A percentile compares a stretch with the other conserved stretches of the same genome.
Evolutionary conservation across 2,329 filamentous ascomycete species (phyloP).

Genomic region (Tolypocladium sp.): DNA sequence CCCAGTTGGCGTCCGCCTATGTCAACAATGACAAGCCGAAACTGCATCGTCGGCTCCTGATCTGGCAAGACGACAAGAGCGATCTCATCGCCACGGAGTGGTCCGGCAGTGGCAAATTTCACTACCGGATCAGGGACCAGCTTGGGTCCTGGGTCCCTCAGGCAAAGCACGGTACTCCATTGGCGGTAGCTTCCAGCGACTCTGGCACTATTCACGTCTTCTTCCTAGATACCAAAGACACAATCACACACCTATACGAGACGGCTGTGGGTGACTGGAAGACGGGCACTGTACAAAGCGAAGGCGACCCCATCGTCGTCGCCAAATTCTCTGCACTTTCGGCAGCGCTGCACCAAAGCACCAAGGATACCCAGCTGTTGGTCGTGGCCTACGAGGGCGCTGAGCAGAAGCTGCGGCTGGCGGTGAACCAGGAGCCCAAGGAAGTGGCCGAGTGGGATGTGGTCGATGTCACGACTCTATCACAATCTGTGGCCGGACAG

Average conservation of each 20-base stretch:
- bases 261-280: constrained; percentile 8
- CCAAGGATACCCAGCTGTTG: constrained; percentile 3
- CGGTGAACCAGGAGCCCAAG: constrained; percentile 6
- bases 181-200: constrained; percentile 9
- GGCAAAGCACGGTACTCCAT: constrained; percentile 10
- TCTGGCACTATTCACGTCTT: constrained; percentile 11
- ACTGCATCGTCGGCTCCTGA: constrained; percentile 6
- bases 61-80: constrained; percentile 12
- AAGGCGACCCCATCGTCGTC: neutral
- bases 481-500: constrained; percentile 3
- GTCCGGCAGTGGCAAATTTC: neutral
- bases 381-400: constrained; percentile 9
- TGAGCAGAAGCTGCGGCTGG: constrained; percentile 8
- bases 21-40: neutral
- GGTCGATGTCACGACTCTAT: constrained; percentile 5
- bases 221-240: constrained; percentile 9
- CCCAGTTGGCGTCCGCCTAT: constrained; percentile 8
- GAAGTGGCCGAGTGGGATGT: constrained; percentile 5
- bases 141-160: constrained; percentile 1
- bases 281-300: constrained; percentile 1
- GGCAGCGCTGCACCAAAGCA: constrained; percentile 9
- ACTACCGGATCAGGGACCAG: constrained; percentile 6
- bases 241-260: constrained; percentile 7
- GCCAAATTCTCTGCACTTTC: constrained; percentile 9
- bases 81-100: constrained; percentile 9